Evolutionary conservation across 108 stramenopile species (phyloP).

Genomic region (Cyclostephanos invisitatus): DNA sequence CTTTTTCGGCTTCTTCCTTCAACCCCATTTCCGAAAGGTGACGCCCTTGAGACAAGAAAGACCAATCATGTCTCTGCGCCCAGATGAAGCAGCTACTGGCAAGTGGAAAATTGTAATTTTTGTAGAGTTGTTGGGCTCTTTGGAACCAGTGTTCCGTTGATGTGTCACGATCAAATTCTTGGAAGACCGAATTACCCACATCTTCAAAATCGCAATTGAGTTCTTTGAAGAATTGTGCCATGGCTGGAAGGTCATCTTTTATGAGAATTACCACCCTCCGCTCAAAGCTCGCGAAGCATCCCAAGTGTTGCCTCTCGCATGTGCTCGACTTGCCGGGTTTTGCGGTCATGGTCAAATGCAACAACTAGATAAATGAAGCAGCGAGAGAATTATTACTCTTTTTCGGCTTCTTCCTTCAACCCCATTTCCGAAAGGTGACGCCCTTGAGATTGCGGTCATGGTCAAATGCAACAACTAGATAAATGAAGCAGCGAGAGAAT

Average conservation of each 20-base stretch:
- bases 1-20: slow-evolving; percentile 6
- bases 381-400: too few relatives aligned
- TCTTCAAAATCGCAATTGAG: slow-evolving; percentile 26
- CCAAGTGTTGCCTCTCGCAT: slow-evolving; percentile 16
- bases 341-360: slow-evolving; percentile 22
- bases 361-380: slow-evolving; percentile 29
- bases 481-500: slow-evolving; percentile 37
- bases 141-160: slow-evolving; percentile 16
- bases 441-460: too few relatives aligned
- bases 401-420: slow-evolving; percentile 2
- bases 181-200: slow-evolving; percentile 9
- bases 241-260: slow-evolving; percentile 8
- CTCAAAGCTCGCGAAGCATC: slow-evolving; percentile 44
- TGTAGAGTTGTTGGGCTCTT: slow-evolving; percentile 21
- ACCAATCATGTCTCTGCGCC: slow-evolving; percentile 4
- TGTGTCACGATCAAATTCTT: slow-evolving; percentile 35
- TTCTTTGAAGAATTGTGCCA: slow-evolving; percentile 15
- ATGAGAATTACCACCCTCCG: slow-evolving; percentile 35
- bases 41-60: slow-evolving; percentile 6
- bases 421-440: slow-evolving; percentile 3
- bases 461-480: background rate
- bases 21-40: slow-evolving; percentile 4
- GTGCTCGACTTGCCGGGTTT: slow-evolving; percentile 20
- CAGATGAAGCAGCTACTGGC: slow-evolving; percentile 35
- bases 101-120: slow-evolving; percentile 15